phyloP scores from a whole-genome alignment of 257 asterid genomes.

The Capsicum rhomboideum region DNA sequence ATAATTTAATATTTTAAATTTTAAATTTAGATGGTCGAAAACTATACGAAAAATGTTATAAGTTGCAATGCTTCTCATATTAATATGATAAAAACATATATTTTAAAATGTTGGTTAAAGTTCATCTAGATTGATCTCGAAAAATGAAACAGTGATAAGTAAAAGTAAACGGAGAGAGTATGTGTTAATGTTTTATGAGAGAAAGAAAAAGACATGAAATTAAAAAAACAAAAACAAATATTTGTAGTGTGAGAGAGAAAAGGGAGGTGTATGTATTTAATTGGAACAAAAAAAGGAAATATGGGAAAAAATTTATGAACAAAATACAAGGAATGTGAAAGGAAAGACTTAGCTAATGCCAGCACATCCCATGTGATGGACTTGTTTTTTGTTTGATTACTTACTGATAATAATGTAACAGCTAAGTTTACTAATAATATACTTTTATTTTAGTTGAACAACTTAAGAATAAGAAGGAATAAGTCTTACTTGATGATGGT shows the following conservation, averaged over 20 bases:
- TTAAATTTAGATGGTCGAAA: too few species aligned
- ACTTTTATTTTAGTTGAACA: background rate
- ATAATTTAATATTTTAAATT: too few species aligned
- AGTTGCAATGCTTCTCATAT: too few species aligned
- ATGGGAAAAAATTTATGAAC: slow-evolving; percentile 13
- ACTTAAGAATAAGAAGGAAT: background rate
- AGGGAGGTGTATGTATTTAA: slow-evolving; percentile 26
- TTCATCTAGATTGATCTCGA: too few species aligned
- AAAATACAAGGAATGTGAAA: background rate
- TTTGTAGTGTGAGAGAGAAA: background rate
- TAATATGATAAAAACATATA: too few species aligned
- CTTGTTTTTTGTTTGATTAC: slow-evolving; percentile 5
- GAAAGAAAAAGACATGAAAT: background rate
- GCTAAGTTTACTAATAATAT: slow-evolving; percentile 6
- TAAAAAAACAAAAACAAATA: background rate
- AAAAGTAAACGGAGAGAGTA: too few species aligned
- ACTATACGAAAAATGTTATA: too few species aligned
- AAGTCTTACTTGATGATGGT: background rate
- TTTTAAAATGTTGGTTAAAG: too few species aligned
- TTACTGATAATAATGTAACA: slow-evolving; percentile 13
- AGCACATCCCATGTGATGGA: slow-evolving; percentile 39
- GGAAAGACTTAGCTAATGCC: slow-evolving; percentile 14
- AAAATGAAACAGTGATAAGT: too few species aligned
- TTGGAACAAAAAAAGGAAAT: slow-evolving; percentile 25
- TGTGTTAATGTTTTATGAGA: background rate